Conservation (phyloP, 305 asterid species). For the Plantago coronopus region DNA sequence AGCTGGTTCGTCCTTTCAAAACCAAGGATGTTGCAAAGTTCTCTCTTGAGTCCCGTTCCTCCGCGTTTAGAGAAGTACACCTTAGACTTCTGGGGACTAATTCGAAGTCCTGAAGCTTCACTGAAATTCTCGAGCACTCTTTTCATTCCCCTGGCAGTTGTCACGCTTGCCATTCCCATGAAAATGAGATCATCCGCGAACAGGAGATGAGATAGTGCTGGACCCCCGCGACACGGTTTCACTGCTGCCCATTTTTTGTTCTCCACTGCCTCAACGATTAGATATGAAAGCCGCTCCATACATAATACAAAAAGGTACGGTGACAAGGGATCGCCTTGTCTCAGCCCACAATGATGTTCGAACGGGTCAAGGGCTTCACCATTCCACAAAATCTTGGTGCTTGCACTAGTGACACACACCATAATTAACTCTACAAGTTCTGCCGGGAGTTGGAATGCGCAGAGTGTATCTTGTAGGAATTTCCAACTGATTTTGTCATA, state of each 20-base stretch:
- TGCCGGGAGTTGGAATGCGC: neutral
- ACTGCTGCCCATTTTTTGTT: neutral
- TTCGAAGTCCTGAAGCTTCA: too few species aligned
- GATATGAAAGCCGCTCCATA: neutral
- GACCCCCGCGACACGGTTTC: neutral
- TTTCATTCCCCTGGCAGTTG: too few species aligned
- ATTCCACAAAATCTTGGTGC: neutral
- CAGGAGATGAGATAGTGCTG: too few species aligned
- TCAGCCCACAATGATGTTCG: neutral
- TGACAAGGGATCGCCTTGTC: neutral
- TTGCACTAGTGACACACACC: neutral
- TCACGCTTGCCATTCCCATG: too few species aligned
- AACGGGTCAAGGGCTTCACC: neutral
- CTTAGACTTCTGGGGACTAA: too few species aligned
- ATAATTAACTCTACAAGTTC: neutral
- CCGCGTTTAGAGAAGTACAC: too few species aligned
- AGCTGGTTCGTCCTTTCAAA: too few species aligned
- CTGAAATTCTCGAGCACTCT: too few species aligned
- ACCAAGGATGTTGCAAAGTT: too few species aligned
- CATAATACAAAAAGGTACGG: neutral
- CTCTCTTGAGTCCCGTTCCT: too few species aligned
- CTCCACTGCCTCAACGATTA: neutral
- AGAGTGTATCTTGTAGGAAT: neutral
- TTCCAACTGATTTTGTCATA: slow-evolving; percentile 1
- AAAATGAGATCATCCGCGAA: too few species aligned